phyloP scores from a whole-genome alignment of 345 rosid species.

The Arabidopsis suecica region DNA sequence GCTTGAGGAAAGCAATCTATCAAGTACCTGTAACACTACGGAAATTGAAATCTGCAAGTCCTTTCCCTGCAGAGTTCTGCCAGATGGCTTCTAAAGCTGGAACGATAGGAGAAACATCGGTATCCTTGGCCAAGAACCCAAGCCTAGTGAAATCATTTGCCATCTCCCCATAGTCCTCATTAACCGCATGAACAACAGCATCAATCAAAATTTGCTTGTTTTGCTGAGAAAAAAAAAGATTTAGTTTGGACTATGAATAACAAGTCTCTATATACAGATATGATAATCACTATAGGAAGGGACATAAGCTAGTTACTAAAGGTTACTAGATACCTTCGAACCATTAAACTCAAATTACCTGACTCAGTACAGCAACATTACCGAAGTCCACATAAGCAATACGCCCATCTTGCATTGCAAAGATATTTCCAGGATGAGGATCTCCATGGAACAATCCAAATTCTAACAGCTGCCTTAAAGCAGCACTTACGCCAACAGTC shows the following conservation, averaged over 20 bases:
- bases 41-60: constrained; percentile 93
- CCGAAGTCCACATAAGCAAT: constrained; percentile 99
- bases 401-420: constrained; percentile 98
- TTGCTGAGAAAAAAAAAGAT: constrained; percentile 61
- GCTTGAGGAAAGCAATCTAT: background rate
- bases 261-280: constrained; percentile 14
- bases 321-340: constrained; percentile 16
- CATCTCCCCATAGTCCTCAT: constrained; percentile 97
- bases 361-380: constrained; percentile 97
- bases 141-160: constrained; percentile 99
- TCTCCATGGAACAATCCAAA: constrained; percentile 97
- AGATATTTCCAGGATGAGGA: constrained; percentile 99
- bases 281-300: background rate
- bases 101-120: constrained; percentile 94
- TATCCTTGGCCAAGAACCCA: constrained; percentile 94
- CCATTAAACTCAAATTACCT: constrained; percentile 55
- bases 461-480: constrained; percentile 88
- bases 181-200: constrained; percentile 99
- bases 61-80: constrained; percentile 96
- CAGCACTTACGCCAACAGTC: constrained; percentile 98
- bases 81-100: constrained; percentile 98
- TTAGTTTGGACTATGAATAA: constrained; percentile 22
- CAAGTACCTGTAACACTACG: constrained; percentile 85
- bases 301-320: background rate
- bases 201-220: constrained; percentile 96